Evolutionary conservation across 768 basidiomycete genomes (phyloP), one percentile per base, ranked within the genome.

Genomic region (Suillus ampliporus): DNA sequence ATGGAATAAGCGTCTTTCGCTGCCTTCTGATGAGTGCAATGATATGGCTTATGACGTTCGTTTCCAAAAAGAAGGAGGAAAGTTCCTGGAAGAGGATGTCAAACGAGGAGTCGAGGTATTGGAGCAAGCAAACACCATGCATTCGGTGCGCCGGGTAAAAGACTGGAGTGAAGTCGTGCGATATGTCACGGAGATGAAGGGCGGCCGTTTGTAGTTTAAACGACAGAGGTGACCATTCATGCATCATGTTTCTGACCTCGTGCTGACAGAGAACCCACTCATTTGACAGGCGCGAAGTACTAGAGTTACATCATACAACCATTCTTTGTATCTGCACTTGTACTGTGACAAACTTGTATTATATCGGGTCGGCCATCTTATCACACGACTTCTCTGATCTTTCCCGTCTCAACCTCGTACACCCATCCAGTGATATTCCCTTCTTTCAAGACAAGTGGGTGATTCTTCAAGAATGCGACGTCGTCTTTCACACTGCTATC

Each of bases 1-100:
- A 66, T 94, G 92, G 92, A 92, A 89, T 69, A 78, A 84, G 71
- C 83, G 89, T 48, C 61, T 84, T 15, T 88, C 86, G 5, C 69
- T 73, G 26, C 71, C 79, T 19, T 71, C 65, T 19, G 82, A 86
- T 63, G 78, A 81, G 61, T 69, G 63, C 58, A 81, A 87, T n/a
- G 80, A 84, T 57, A 81, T 86, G 79, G 69, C 80, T 38, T 90
- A 84, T 64, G 83, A 84, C 64, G 77, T 76, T 67, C 79, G 84
- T 58, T 69, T 84, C 31, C 72, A 83, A 68, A 72, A 73, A 52
- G 82, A 81, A 62, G 83, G 80, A 8, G 83, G 80, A 26, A 78
- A 82, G 65, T 88, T 88, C 68, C 86, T 90, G 80, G 82, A 83
- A 69, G 79, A 84, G 47, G 88, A 83, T 38, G 62, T 58, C 8